These are phyloP conservation scores for Ustilago trichophora DNA, from an alignment of 1,284 basidiomycete species.

Conservation along the genomic window DNA sequence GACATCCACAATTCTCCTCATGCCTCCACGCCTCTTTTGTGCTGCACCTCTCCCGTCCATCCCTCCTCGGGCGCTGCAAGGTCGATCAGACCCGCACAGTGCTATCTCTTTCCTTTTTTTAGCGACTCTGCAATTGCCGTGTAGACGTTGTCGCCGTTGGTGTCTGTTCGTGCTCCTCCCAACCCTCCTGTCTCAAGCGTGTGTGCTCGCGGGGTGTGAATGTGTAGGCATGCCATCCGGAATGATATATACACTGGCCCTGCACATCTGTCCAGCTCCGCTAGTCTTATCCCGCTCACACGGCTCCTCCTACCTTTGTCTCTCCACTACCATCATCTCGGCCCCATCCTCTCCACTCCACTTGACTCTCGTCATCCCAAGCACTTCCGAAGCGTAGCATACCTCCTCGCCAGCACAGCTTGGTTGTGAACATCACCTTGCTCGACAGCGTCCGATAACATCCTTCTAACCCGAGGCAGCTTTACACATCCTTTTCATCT, in stretches of 20 bases:
- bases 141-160: background rate
- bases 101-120: background rate
- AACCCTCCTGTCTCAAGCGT: too few species aligned
- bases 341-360: background rate
- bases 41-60: background rate
- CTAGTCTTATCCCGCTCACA: background rate
- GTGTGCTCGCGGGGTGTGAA: too few species aligned
- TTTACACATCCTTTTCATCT: background rate
- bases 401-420: too few species aligned
- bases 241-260: conserved; percentile 9
- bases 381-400: too few species aligned
- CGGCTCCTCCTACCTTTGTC: background rate
- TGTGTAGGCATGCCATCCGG: too few species aligned
- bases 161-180: too few species aligned
- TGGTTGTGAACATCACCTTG: too few species aligned
- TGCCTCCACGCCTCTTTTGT: background rate
- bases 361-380: too few species aligned
- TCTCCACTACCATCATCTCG: background rate
- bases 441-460: too few species aligned
- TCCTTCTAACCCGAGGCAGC: too few species aligned
- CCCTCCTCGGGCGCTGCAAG: background rate
- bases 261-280: conserved; percentile 13
- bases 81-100: conserved; percentile 1
- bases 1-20: background rate
- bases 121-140: too few species aligned